phyloP scores from a whole-genome alignment of 768 basidiomycete genomes.

The Mycena kentingensis region DNA sequence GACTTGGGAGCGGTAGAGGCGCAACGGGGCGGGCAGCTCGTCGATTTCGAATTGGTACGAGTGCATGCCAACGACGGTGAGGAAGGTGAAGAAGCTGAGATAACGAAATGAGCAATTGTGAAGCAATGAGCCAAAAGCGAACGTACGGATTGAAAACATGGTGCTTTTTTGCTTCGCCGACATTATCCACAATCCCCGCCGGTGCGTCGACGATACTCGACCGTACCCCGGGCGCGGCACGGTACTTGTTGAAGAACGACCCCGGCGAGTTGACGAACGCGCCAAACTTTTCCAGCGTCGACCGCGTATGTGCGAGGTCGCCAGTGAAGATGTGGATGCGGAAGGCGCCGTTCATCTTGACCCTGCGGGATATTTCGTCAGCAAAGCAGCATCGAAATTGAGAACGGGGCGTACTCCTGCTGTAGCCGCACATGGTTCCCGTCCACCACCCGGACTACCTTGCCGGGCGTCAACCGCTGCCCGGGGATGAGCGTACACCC shows the following conservation, averaged over 20 bases:
- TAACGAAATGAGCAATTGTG: neutral
- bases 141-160: slow-evolving; percentile 20
- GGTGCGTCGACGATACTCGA: slow-evolving; percentile 21
- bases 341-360: slow-evolving; percentile 26
- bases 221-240: slow-evolving; percentile 2
- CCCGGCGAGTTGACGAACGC: slow-evolving; percentile 20
- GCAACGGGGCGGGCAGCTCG: slow-evolving; percentile 20
- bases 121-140: neutral
- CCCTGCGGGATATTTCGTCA: slow-evolving; percentile 6
- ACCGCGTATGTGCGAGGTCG: slow-evolving; percentile 10
- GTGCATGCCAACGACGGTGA: slow-evolving; percentile 21
- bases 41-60: slow-evolving; percentile 23
- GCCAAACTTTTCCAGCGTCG: slow-evolving; percentile 16
- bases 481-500: slow-evolving; percentile 20
- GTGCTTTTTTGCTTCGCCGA: neutral
- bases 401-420: slow-evolving; percentile 16
- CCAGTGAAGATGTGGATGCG: slow-evolving; percentile 23
- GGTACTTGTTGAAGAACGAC: slow-evolving; percentile 22
- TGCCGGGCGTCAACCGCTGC: slow-evolving; percentile 18
- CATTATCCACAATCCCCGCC: slow-evolving; percentile 10
- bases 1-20: slow-evolving; percentile 23
- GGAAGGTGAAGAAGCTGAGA: slow-evolving; percentile 22
- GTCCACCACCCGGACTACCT: slow-evolving; percentile 16
- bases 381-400: neutral
- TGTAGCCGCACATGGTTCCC: slow-evolving; percentile 20